Percentiles rank a stretch among this genome's conserved stretches.
These are phyloP conservation scores for Eucalyptus victrix DNA, from an alignment of 345 rosid genomes.

Conservation along the genomic window DNA sequence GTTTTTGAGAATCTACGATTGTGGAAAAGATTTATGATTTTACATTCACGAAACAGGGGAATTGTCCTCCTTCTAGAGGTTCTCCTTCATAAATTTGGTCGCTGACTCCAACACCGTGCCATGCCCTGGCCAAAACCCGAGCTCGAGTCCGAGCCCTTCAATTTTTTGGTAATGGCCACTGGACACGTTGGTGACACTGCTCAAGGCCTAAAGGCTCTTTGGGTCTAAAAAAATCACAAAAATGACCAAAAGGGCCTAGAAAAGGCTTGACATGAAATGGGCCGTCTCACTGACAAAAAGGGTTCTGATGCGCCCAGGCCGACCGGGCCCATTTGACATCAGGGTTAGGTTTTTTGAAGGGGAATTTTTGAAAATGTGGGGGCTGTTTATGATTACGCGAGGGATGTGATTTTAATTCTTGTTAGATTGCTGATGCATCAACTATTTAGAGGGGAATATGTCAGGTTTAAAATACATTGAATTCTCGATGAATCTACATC, in stretches of 20 bases:
- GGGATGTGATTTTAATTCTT: too few relatives aligned
- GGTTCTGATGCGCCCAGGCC: not conserved
- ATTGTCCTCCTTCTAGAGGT: not conserved
- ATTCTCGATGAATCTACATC: not conserved
- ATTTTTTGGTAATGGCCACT: not conserved
- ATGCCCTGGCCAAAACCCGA: not conserved
- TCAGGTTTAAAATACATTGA: not conserved
- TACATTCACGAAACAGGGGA: not conserved
- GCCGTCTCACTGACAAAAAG: not conserved
- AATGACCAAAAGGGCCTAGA: not conserved
- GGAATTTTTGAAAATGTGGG: not conserved
- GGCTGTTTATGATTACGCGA: not conserved
- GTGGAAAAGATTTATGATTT: not conserved
- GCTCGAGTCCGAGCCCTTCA: not conserved
- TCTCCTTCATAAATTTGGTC: too few relatives aligned
- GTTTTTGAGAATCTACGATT: not conserved
- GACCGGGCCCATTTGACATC: not conserved
- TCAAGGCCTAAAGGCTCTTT: not conserved
- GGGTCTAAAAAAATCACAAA: not conserved
- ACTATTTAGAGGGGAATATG: not conserved
- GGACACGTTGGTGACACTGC: not conserved
- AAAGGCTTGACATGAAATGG: not conserved
- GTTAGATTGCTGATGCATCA: not conserved
- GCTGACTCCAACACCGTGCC: too few relatives aligned
- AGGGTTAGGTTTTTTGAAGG: too few relatives aligned